Conservation (phyloP, 345 rosid species). For the Moricandia moricandioides region DNA sequence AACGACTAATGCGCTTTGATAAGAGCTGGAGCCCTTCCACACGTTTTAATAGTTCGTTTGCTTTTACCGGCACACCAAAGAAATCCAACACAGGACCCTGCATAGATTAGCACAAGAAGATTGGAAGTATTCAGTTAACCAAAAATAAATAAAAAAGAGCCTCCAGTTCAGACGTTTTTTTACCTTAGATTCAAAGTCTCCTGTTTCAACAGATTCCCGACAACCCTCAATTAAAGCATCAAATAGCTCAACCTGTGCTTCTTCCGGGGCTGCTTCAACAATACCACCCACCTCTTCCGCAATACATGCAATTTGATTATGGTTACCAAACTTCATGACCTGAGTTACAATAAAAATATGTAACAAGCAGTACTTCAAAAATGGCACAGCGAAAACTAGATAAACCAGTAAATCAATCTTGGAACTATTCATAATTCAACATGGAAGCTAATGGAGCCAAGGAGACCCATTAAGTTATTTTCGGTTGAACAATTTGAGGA, state of each 20-base stretch:
- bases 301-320: slow-evolving; percentile 61
- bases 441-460: too few species aligned
- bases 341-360: slow-evolving; percentile 28
- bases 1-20: slow-evolving; percentile 72
- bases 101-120: slow-evolving; percentile 11
- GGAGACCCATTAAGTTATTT: background rate
- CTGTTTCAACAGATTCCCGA: slow-evolving; percentile 67
- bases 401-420: too few species aligned
- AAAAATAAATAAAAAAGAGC: background rate
- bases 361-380: background rate
- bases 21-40: slow-evolving; percentile 85
- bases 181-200: slow-evolving; percentile 75
- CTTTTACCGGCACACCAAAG: slow-evolving; percentile 95
- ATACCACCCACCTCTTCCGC: slow-evolving; percentile 85
- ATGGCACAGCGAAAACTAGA: too few species aligned
- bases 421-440: too few species aligned
- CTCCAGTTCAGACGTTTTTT: slow-evolving; percentile 20
- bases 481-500: background rate
- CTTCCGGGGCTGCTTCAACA: slow-evolving; percentile 67
- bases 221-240: slow-evolving; percentile 84
- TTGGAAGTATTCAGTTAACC: background rate
- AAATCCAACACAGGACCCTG: slow-evolving; percentile 94
- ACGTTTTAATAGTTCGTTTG: slow-evolving; percentile 73
- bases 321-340: slow-evolving; percentile 94
- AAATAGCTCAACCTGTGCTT: slow-evolving; percentile 85